Conservation (phyloP, 2,329 filamentous ascomycete genomes). For the Emergomyces pasteurianus region DNA sequence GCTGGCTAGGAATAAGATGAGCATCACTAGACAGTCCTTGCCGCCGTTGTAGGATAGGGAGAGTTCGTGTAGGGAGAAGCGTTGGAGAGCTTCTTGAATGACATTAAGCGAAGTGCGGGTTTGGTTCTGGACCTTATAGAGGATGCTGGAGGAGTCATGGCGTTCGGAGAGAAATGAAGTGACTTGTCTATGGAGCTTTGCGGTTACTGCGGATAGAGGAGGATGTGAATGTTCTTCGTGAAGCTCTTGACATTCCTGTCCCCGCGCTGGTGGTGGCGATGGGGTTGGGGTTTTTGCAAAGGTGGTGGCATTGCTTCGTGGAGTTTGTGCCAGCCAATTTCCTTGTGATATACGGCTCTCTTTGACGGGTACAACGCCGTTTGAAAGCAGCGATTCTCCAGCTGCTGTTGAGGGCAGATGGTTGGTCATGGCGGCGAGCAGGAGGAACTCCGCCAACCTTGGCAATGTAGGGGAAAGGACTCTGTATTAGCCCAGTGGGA, state of each 20-base stretch:
- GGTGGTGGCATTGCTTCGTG: not conserved
- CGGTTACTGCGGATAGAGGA: constrained; percentile 47
- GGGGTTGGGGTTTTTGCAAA: not conserved
- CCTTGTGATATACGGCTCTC: not conserved
- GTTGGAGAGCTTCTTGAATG: constrained; percentile 60
- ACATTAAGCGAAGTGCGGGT: constrained; percentile 60
- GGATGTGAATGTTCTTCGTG: constrained; percentile 7
- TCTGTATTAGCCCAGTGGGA: not conserved
- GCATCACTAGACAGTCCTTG: constrained; percentile 90
- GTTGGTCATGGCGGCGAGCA: not conserved
- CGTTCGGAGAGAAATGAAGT: constrained; percentile 53
- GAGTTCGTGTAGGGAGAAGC: constrained; percentile 66
- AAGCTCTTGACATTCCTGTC: not conserved
- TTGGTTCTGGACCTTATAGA: constrained; percentile 60
- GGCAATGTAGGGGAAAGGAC: not conserved
- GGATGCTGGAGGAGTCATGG: constrained; percentile 40
- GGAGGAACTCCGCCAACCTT: not conserved
- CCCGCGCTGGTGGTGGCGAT: not conserved
- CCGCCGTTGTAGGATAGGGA: constrained; percentile 95
- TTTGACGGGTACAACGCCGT: not conserved
- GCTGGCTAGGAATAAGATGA: constrained; percentile 70
- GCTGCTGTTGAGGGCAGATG: not conserved
- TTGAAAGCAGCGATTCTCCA: not conserved
- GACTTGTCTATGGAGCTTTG: constrained; percentile 50
- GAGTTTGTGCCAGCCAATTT: not conserved